Base-by-base conservation (phyloP, 352 stramenopile genomes). In the Globisporangium abappressorium region DNA sequence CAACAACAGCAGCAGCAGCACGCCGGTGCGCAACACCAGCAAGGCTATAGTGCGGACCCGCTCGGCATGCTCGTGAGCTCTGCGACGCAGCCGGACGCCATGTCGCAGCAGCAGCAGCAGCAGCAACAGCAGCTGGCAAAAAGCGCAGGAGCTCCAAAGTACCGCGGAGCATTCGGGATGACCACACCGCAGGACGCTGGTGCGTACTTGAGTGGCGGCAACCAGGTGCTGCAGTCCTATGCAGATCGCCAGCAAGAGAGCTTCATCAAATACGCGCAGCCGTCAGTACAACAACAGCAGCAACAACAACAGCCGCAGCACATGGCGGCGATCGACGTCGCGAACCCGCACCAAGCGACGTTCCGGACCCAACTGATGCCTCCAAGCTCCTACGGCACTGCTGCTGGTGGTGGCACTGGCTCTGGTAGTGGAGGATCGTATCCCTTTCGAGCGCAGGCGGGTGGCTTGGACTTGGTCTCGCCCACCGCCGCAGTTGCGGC, bases 31-130 rank as follows among this genome's bases (percentile, higher is more conserved):
- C 62, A 71, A 5, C 60, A 74, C 36, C 79, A 81, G 38, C 65
- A 65, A 47, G 62, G 71, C 43, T 73, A 70, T 1, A 64, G 71
- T 15, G 70, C 80, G 24, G 82, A 83, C 64, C 66, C 80, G 14
- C 70, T 88, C 20, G 80, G 80, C 1, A 85, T 86, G 76, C 59
- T 88, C 26, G 80, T 88, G 63, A 86, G 74, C 54, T 88, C 80
- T 1, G 78, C 80, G 33, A 88, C 80, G 55, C 81, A 85, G 22
- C 64, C 68, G 34, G 74, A 77, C 38, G 65, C 67, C 4, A 67
- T 78, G 46, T 71, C 69, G 14, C 65, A 60, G 6, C 54, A 54
- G 20, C 62, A 58, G 14, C 62, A 67, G 36, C 64, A 69, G n/a
- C 51, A 53, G 49, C 64, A 65, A 20, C 56, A 63, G 46, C 76